Percentiles rank a stretch among this genome's conserved stretches.
Conservation (phyloP, 768 basidiomycete genomes). For the Auricularia sp. region DNA sequence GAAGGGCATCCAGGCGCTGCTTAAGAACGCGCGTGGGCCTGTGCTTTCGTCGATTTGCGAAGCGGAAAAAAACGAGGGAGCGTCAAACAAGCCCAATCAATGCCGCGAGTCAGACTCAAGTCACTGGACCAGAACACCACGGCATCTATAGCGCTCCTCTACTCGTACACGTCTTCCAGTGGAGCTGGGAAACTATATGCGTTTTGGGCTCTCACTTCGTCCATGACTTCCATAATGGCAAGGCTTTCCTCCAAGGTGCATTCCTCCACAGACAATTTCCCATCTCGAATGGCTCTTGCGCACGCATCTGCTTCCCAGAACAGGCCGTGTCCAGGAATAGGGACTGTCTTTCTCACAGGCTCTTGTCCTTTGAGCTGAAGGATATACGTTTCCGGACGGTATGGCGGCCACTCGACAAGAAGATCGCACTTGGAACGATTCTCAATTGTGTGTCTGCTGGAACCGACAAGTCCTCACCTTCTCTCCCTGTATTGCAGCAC, state of each 20-base stretch:
- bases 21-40: not conserved
- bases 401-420: slow-evolving; percentile 2
- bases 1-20: slow-evolving; percentile 1
- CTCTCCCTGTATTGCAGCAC: slow-evolving; percentile 9
- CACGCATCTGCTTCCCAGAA: slow-evolving; percentile 14
- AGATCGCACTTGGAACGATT: slow-evolving; percentile 9
- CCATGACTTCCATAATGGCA: slow-evolving; percentile 10
- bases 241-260: slow-evolving; percentile 8
- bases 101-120: not conserved
- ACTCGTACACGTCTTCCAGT: not conserved
- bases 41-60: not conserved
- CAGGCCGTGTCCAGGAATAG: slow-evolving; percentile 10
- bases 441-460: not conserved
- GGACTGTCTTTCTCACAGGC: not conserved
- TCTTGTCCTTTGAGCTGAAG: slow-evolving; percentile 6
- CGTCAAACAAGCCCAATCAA: not conserved
- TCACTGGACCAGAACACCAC: not conserved
- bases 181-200: not conserved
- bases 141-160: not conserved
- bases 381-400: slow-evolving; percentile 9
- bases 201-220: slow-evolving; percentile 6
- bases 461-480: slow-evolving; percentile 6
- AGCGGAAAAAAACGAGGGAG: not conserved
- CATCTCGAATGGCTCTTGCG: slow-evolving; percentile 13
- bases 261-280: slow-evolving; percentile 9